Conservation (phyloP, 495 filamentous ascomycete species). For the Aspergillus sparsus region DNA sequence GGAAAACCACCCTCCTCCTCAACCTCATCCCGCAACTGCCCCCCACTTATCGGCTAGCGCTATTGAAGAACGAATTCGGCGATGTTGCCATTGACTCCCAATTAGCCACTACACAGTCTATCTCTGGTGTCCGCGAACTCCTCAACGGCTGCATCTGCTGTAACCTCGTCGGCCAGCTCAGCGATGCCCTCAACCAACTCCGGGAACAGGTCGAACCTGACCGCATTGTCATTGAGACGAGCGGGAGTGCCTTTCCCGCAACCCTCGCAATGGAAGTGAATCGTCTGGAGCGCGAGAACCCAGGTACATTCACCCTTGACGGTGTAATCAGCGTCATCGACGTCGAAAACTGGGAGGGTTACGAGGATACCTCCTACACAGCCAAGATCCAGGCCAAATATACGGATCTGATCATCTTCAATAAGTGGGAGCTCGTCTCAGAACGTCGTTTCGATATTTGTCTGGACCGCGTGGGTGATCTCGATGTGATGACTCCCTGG, state of each 20-base stretch:
- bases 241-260: constrained; percentile 82
- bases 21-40: constrained; percentile 87
- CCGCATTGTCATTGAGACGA: constrained; percentile 91
- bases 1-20: constrained; percentile 90
- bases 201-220: constrained; percentile 62
- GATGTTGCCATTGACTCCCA: constrained; percentile 92
- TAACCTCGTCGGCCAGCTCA: constrained; percentile 90
- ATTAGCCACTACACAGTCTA: constrained; percentile 74
- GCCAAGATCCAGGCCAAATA: constrained; percentile 84
- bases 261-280: constrained; percentile 94
- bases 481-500: constrained; percentile 77
- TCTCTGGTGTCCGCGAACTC: constrained; percentile 87
- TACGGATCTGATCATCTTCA: constrained; percentile 91
- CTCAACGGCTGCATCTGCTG: constrained; percentile 98
- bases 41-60: constrained; percentile 75
- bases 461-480: constrained; percentile 79
- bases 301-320: constrained; percentile 71
- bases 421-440: constrained; percentile 83
- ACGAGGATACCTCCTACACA: constrained; percentile 87
- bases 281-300: constrained; percentile 60
- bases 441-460: constrained; percentile 79
- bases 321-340: constrained; percentile 92
- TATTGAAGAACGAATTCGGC: constrained; percentile 98
- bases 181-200: constrained; percentile 74
- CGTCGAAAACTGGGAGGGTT: constrained; percentile 96